Evolutionary conservation across 345 rosid genomes (phyloP).

Genomic region (Sisymbrium irio): DNA sequence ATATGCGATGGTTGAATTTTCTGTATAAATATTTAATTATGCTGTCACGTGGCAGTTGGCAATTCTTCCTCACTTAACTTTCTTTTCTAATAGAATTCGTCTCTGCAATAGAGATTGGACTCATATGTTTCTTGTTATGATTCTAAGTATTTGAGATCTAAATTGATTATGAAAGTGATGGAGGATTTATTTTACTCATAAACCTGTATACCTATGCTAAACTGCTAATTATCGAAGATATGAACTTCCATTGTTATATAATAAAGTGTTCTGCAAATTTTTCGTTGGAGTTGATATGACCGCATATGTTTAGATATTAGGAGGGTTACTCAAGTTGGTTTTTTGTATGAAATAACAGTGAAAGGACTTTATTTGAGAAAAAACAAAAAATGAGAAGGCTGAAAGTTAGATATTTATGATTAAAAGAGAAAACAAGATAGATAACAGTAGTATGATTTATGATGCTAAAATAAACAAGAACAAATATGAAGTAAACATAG

Average conservation of each 20-base stretch:
- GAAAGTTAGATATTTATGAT: neutral
- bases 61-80: neutral
- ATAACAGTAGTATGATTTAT: constrained; percentile 4
- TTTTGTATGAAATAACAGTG: neutral
- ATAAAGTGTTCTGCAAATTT: neutral
- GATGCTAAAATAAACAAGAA: neutral
- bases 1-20: neutral
- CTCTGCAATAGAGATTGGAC: neutral
- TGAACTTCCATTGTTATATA: neutral
- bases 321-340: neutral
- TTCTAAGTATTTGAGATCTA: constrained; percentile 4
- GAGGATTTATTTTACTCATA: neutral
- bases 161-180: neutral
- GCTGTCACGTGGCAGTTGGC: constrained; percentile 26
- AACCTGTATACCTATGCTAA: neutral
- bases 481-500: constrained; percentile 20
- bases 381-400: neutral
- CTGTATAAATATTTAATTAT: neutral
- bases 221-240: neutral
- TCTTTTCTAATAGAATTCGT: neutral
- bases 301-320: neutral
- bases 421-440: constrained; percentile 1
- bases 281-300: neutral
- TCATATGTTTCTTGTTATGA: constrained; percentile 9
- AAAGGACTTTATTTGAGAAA: neutral